Conservation (phyloP, 139 green algal genomes). For the Parachlorella kessleri region DNA sequence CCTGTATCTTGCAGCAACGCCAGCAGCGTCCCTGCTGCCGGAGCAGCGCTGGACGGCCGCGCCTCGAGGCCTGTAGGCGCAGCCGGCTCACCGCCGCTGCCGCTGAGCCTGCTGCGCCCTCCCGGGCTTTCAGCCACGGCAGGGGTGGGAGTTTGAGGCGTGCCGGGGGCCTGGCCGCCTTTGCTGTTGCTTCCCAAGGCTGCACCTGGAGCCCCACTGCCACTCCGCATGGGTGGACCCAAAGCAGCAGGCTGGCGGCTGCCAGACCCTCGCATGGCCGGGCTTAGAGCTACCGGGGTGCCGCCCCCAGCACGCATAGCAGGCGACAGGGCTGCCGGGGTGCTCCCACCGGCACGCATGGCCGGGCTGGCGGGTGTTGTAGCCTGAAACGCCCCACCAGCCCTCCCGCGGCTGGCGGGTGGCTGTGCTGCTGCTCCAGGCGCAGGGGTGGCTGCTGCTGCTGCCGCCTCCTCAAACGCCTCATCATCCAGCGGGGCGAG, state of each 20-base stretch:
- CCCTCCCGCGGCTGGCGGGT: too few species aligned
- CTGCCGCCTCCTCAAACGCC: background rate
- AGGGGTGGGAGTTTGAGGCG: background rate
- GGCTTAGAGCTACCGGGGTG: constrained; percentile 2
- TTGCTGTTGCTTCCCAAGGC: background rate
- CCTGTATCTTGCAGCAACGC: background rate
- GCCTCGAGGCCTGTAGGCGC: background rate
- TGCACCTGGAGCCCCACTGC: background rate
- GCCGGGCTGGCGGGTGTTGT: background rate
- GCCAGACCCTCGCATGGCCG: constrained; percentile 4
- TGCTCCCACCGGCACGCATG: background rate
- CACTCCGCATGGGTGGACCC: constrained; percentile 4
- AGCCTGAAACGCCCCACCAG: background rate
- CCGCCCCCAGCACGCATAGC: background rate
- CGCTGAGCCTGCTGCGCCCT: background rate
- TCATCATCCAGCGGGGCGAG: background rate
- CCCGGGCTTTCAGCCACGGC: background rate
- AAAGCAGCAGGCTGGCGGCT: background rate
- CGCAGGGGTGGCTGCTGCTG: background rate
- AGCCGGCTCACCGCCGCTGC: background rate
- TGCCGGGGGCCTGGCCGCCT: too few species aligned
- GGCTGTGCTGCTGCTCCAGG: background rate
- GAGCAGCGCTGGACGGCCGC: too few species aligned
- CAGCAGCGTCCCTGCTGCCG: constrained; percentile 19
- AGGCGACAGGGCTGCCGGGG: too few species aligned